Conservation (phyloP, 2,329 filamentous ascomycete genomes). For the Verticillium tricorpus region DNA sequence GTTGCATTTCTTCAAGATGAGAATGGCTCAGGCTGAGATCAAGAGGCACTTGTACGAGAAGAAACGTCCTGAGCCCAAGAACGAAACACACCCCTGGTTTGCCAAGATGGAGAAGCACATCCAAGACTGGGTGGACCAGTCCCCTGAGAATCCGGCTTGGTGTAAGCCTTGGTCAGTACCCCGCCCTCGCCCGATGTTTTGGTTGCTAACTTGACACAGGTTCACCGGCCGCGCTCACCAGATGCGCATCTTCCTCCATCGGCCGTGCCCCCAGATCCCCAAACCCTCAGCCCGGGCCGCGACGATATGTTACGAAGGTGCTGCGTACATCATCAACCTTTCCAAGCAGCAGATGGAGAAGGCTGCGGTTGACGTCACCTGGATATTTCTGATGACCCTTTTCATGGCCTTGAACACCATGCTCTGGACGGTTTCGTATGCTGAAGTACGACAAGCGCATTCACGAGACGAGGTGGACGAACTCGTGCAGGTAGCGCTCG, state of each 20-base stretch:
- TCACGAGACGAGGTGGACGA: slow-evolving; percentile 69
- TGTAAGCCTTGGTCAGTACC: slow-evolving; percentile 71
- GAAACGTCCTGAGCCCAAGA: slow-evolving; percentile 69
- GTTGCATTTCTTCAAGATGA: slow-evolving; percentile 92
- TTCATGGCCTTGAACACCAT: slow-evolving; percentile 92
- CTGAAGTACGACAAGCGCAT: slow-evolving; percentile 72
- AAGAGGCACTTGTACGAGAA: slow-evolving; percentile 80
- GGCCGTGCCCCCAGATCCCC: slow-evolving; percentile 88
- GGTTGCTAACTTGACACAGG: slow-evolving; percentile 33
- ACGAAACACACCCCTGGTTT: slow-evolving; percentile 87
- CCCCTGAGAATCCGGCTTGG: slow-evolving; percentile 66
- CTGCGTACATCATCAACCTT: slow-evolving; percentile 75
- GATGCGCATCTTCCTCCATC: slow-evolving; percentile 82
- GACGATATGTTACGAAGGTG: slow-evolving; percentile 75
- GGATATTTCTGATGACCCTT: slow-evolving; percentile 85
- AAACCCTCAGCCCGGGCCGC: slow-evolving; percentile 78
- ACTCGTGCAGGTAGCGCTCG: slow-evolving; percentile 69
- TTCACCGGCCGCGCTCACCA: slow-evolving; percentile 71
- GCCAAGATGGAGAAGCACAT: slow-evolving; percentile 72
- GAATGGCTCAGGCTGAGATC: slow-evolving; percentile 82
- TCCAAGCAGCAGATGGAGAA: slow-evolving; percentile 75
- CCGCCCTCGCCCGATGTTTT: neutral
- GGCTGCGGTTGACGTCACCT: slow-evolving; percentile 78
- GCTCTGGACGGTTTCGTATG: slow-evolving; percentile 86
- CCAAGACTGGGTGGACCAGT: slow-evolving; percentile 71